phyloP scores from a whole-genome alignment of 805 yeast species.

The Pichia thaimueangensis region DNA sequence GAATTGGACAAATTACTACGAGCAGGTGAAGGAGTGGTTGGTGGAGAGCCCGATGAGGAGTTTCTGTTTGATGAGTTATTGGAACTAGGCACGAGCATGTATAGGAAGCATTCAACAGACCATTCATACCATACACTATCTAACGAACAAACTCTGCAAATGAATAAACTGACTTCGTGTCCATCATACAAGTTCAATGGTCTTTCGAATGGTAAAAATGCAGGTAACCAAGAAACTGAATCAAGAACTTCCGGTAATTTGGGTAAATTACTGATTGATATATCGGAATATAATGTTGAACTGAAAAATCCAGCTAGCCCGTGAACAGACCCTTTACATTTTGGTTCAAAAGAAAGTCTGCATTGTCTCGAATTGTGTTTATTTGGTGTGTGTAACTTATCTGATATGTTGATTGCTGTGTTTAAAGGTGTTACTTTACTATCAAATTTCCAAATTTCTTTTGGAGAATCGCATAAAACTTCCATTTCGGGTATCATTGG shows the following conservation, averaged over 20 bases:
- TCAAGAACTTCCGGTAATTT: slow-evolving; percentile 20
- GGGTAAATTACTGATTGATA: slow-evolving; percentile 43
- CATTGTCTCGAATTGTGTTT: slow-evolving; percentile 21
- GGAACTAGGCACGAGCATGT: slow-evolving; percentile 18
- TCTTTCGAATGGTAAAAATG: slow-evolving; percentile 52
- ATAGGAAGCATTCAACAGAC: slow-evolving; percentile 48
- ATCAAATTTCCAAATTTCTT: slow-evolving; percentile 44
- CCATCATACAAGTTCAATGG: slow-evolving; percentile 50
- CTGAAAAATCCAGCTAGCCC: slow-evolving; percentile 73
- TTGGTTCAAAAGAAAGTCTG: slow-evolving; percentile 34
- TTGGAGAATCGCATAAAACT: slow-evolving; percentile 39
- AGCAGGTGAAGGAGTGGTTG: background rate
- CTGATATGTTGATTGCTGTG: background rate
- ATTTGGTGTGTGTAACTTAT: slow-evolving; percentile 6
- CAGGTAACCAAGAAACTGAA: slow-evolving; percentile 59
- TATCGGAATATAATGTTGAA: slow-evolving; percentile 59
- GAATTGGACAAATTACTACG: background rate
- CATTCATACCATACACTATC: slow-evolving; percentile 62
- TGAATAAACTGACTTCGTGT: slow-evolving; percentile 45
- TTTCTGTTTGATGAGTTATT: too few species aligned
- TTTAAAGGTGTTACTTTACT: background rate
- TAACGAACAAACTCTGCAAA: slow-evolving; percentile 41
- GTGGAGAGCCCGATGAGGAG: background rate
- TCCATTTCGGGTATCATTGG: slow-evolving; percentile 32
- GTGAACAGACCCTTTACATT: slow-evolving; percentile 51